These are phyloP conservation scores for Craspedostauros australis DNA, from an alignment of 108 stramenopile genomes.

Conservation along the genomic window DNA sequence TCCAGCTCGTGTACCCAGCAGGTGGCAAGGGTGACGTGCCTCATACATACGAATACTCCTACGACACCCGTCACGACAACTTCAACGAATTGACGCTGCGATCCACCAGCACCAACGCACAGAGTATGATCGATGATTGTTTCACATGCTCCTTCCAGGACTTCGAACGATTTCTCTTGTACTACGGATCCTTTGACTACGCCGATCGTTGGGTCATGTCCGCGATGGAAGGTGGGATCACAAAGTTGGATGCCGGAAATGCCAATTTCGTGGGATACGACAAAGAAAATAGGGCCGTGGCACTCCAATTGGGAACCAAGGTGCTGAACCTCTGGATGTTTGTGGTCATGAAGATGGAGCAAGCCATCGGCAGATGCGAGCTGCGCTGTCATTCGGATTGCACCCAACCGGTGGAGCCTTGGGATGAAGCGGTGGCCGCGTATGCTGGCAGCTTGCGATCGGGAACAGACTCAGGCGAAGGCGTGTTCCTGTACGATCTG, in stretches of 20 bases:
- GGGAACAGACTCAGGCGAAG: constrained; percentile 42
- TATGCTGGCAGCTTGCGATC: constrained; percentile 55
- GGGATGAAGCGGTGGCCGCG: constrained; percentile 54
- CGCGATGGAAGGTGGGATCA: constrained; percentile 34
- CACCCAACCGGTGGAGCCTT: constrained; percentile 50
- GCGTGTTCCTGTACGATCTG: constrained; percentile 46
- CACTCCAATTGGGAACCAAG: constrained; percentile 37
- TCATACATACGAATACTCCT: constrained; percentile 26
- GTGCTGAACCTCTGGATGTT: constrained; percentile 55
- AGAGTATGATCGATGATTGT: constrained; percentile 26
- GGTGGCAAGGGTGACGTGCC: neutral
- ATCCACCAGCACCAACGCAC: constrained; percentile 34
- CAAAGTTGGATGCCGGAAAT: constrained; percentile 39
- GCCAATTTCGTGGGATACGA: constrained; percentile 33
- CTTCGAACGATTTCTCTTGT: constrained; percentile 34
- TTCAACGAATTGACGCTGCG: constrained; percentile 40
- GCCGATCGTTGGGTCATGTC: constrained; percentile 45
- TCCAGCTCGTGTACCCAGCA: constrained; percentile 1
- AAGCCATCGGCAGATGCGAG: constrained; percentile 48
- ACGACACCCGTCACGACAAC: constrained; percentile 29
- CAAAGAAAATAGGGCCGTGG: constrained; percentile 26
- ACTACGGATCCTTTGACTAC: constrained; percentile 48
- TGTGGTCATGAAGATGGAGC: constrained; percentile 51
- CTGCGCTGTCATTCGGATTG: too few relatives aligned
- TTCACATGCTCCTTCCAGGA: constrained; percentile 28